Evolutionary conservation across 495 filamentous ascomycete species (phyloP).

Genomic region (Aspergillus mulundensis): DNA sequence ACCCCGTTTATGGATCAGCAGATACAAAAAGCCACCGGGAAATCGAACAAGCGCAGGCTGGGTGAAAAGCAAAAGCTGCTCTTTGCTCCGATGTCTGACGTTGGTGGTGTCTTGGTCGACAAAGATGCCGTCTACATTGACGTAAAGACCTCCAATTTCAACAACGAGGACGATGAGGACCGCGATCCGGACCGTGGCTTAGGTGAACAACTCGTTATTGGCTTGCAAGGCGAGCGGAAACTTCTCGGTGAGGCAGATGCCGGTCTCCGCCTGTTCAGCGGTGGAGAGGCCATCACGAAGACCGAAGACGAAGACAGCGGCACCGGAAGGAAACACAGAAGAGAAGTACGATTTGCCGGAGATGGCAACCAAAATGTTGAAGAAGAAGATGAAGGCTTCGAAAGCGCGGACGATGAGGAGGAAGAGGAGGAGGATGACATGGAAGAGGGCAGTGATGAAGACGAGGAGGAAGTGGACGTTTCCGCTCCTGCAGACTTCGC

Average conservation of each 20-base stretch:
- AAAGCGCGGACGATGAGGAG: constrained; percentile 55
- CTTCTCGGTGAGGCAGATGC: constrained; percentile 77
- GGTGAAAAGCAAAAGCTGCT: constrained; percentile 95
- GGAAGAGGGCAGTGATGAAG: constrained; percentile 34
- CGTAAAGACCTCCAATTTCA: constrained; percentile 70
- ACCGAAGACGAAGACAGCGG: constrained; percentile 57
- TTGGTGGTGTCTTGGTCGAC: constrained; percentile 82
- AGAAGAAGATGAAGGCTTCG: constrained; percentile 40
- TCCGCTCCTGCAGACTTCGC: constrained; percentile 42
- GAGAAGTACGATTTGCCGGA: constrained; percentile 62
- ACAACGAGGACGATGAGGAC: constrained; percentile 57
- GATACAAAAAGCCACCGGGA: constrained; percentile 74
- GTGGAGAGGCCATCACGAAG: constrained; percentile 63
- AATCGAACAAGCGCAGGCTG: constrained; percentile 66
- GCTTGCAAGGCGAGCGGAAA: constrained; percentile 75
- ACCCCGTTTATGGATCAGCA: constrained; percentile 88
- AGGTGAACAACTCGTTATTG: constrained; percentile 89
- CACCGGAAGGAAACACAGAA: constrained; percentile 64
- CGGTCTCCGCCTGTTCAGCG: constrained; percentile 78
- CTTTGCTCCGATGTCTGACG: constrained; percentile 96
- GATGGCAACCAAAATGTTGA: constrained; percentile 33
- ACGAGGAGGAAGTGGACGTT: constrained; percentile 41
- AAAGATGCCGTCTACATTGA: constrained; percentile 80
- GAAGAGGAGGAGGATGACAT: constrained; percentile 54
- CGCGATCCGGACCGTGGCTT: constrained; percentile 65